Percentiles rank a stretch among this genome's conserved stretches.
phyloP scores from a whole-genome alignment of 768 basidiomycete species.

The Russula griseocarnosa region DNA sequence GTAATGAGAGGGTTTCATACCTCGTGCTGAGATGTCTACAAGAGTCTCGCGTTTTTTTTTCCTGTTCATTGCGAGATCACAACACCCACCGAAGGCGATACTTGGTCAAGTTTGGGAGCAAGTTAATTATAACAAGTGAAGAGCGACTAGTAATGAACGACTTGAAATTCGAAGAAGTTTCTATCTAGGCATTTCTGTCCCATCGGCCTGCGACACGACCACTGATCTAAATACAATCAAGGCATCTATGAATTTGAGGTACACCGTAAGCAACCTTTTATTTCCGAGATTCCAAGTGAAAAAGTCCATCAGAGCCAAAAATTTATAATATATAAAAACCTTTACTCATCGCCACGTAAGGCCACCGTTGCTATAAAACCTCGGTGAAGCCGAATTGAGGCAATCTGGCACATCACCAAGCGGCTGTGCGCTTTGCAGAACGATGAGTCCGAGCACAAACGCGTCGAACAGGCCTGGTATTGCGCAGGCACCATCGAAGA shows the following conservation, averaged over 20 bases:
- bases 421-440: constrained; percentile 16
- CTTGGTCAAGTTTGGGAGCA: background rate
- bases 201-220: constrained; percentile 12
- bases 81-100: background rate
- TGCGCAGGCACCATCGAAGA: constrained; percentile 16
- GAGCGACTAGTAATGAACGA: background rate
- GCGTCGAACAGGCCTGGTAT: constrained; percentile 18
- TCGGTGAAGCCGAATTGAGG: constrained; percentile 12
- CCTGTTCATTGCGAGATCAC: background rate
- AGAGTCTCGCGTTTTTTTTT: background rate
- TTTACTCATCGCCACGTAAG: background rate
- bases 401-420: constrained; percentile 17
- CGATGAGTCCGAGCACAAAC: constrained; percentile 20
- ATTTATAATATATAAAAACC: background rate
- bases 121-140: background rate
- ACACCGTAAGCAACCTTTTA: background rate
- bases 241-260: background rate
- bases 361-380: background rate
- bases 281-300: background rate
- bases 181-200: constrained; percentile 15
- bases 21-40: background rate
- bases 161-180: background rate
- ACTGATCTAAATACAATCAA: constrained; percentile 2
- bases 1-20: background rate
- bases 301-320: background rate